These are phyloP conservation scores for Amphicarpaea edgeworthii DNA, from an alignment of 306 rosid species.

Conservation along the genomic window DNA sequence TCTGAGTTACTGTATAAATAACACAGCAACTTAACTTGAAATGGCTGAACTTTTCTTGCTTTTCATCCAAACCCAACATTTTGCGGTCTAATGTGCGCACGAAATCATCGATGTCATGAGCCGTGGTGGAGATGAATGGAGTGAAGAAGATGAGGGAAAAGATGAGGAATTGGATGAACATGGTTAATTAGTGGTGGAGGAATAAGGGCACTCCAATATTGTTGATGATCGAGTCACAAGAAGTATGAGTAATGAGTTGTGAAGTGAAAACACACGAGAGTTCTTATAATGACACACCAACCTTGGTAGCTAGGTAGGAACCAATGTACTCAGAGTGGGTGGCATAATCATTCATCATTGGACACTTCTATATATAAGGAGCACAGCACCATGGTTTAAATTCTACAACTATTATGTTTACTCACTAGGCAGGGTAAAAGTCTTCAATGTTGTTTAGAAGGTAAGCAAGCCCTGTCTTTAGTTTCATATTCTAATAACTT, in stretches of 20 bases:
- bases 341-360: neutral
- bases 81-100: conserved; percentile 46
- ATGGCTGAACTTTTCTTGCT: conserved; percentile 62
- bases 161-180: conserved; percentile 44
- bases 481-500: neutral
- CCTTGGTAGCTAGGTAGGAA: neutral
- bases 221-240: neutral
- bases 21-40: conserved; percentile 32
- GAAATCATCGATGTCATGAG: conserved; percentile 36
- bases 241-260: neutral
- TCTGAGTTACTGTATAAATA: too few relatives aligned
- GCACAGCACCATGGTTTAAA: neutral
- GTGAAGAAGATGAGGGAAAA: conserved; percentile 26
- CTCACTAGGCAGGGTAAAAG: neutral
- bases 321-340: neutral
- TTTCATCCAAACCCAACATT: conserved; percentile 41
- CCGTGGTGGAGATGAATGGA: neutral
- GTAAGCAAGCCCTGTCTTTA: neutral
- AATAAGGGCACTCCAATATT: neutral
- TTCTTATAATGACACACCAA: neutral
- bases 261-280: neutral
- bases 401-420: neutral
- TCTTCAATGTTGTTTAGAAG: neutral
- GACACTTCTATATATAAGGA: neutral
- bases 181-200: neutral